phyloP scores from a whole-genome alignment of 2,329 filamentous ascomycete species.

The Pseudopithomyces chartarum region DNA sequence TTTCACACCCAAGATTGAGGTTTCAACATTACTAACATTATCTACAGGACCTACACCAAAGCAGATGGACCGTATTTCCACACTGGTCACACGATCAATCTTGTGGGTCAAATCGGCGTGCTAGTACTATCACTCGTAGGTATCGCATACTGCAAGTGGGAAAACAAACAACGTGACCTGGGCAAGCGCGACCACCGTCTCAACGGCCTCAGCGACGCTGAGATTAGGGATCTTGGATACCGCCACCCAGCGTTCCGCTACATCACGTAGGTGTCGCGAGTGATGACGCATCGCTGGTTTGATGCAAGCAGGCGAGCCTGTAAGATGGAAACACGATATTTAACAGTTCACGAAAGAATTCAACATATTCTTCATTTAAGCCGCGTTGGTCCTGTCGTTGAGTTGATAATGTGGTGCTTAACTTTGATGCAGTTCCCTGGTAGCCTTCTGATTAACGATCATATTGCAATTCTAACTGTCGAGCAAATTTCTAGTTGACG shows the following conservation, averaged over 20 bases:
- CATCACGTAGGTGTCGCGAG: conserved; percentile 48
- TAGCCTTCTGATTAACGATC: background rate
- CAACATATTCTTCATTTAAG: conserved; percentile 1
- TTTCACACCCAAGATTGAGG: conserved; percentile 61
- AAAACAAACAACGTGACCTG: conserved; percentile 54
- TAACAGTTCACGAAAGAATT: background rate
- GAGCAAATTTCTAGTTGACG: background rate
- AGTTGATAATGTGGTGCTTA: no score
- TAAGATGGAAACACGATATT: background rate
- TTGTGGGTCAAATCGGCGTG: conserved; percentile 55
- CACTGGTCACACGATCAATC: conserved; percentile 72
- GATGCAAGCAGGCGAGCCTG: background rate
- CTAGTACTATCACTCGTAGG: conserved; percentile 54
- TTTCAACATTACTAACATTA: conserved; percentile 58
- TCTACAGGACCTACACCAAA: conserved; percentile 58
- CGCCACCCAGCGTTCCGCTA: conserved; percentile 62
- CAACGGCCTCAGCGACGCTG: conserved; percentile 53
- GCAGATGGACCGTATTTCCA: conserved; percentile 68
- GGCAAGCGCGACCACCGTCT: conserved; percentile 35
- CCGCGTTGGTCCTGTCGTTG: background rate
- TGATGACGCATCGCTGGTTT: background rate
- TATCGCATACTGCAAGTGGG: conserved; percentile 59
- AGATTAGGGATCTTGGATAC: conserved; percentile 58
- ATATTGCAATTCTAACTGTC: background rate
- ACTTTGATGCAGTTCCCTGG: background rate